Conservation (phyloP, 352 stramenopile genomes). For the Stramenopiles sp. region DNA sequence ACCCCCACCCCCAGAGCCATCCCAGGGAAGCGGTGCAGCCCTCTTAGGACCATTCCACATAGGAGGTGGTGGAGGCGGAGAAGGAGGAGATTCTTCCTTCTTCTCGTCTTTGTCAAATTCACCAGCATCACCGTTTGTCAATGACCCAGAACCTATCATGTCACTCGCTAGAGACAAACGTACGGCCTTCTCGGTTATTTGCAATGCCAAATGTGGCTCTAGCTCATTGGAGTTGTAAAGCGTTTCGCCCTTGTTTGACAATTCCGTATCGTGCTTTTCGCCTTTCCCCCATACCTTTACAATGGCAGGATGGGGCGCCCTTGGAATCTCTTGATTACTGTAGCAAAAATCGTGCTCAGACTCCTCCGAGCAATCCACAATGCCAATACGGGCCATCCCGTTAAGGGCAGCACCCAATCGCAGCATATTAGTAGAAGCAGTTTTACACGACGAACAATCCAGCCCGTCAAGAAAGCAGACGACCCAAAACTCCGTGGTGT, state of each 20-base stretch:
- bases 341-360: not conserved
- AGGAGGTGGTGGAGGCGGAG: not conserved
- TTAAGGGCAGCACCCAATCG: not conserved
- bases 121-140: not conserved
- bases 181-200: slow-evolving; percentile 16
- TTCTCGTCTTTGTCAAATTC: not conserved
- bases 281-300: slow-evolving; percentile 14
- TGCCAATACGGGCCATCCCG: not conserved
- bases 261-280: not conserved
- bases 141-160: not conserved
- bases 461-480: not conserved
- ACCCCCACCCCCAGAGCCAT: not conserved
- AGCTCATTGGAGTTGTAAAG: slow-evolving; percentile 22
- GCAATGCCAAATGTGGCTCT: slow-evolving; percentile 16
- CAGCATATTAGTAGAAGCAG: not conserved
- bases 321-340: not conserved
- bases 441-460: not conserved
- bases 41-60: not conserved
- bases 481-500: not conserved
- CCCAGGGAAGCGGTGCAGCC: not conserved
- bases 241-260: slow-evolving; percentile 13
- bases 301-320: slow-evolving; percentile 14
- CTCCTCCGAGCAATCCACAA: not conserved
- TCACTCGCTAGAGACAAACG: slow-evolving; percentile 8
- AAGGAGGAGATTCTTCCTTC: not conserved